Evolutionary conservation across 1,284 basidiomycete species (phyloP), one percentile per base, ranked within the genome.

Genomic region (Puccinia polysora): DNA sequence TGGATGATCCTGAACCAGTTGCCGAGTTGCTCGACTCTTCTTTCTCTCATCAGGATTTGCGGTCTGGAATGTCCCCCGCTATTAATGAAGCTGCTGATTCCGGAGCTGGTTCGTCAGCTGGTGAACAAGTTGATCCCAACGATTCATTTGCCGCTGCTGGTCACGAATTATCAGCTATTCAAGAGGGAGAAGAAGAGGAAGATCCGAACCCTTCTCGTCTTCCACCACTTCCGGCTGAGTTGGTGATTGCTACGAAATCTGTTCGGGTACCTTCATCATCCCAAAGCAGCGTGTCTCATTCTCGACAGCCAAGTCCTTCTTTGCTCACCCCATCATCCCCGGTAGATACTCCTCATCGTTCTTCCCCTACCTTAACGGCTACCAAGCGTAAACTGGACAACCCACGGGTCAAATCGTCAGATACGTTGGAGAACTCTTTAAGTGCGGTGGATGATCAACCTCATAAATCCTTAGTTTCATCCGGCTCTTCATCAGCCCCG

Each of bases 121-220:
- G 34, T 28, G 58, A 71, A 52, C 40, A 59, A 12, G 20, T 50
- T 40, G 68, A 71, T 52, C 34, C 58, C 15, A 52, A 71, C 8
- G 65, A 56, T 20, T 56, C 32, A 5, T 59, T 60, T 52, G 58
- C 34, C 34, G 23, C 45, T 10, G 68, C 56, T 60, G 68, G 68
- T 45, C 68, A 71, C n/a, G 68, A 71, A 71, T 55, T 71, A 25
- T 71, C 68, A 8, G 68, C 68, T 32, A 71, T 71, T 32, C 68
- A 71, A 71, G 68, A 71, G 63, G 68, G 68, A n/a, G 68, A 71
- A 18, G 68, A 71, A 32, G 68, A 71, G 47, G 68, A 71, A 18
- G 68, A 71, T 60, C 55, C 38, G 18, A 36, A 45, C 32, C 23
- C 14, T 49, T 10, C 62, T 2, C 25, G 52, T 18, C 18, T 47